These are phyloP conservation scores for Alliaria petiolata DNA, from an alignment of 345 rosid genomes.

Conservation along the genomic window DNA sequence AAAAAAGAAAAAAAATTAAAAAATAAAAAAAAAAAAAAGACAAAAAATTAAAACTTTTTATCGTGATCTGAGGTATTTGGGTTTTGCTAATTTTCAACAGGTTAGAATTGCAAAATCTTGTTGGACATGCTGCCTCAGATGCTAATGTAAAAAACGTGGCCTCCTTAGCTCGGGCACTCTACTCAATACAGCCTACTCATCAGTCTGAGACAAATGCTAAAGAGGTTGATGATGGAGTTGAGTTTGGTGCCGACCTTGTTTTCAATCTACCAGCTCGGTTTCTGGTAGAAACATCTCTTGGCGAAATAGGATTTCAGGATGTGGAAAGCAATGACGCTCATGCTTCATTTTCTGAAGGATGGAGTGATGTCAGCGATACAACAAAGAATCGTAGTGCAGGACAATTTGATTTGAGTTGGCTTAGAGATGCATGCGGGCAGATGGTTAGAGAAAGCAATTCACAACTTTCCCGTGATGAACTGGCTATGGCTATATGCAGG, in stretches of 20 bases:
- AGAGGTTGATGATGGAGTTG: slow-evolving; percentile 42
- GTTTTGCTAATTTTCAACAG: slow-evolving; percentile 38
- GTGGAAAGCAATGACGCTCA: slow-evolving; percentile 38
- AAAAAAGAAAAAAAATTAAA: too few species aligned
- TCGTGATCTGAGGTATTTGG: not conserved
- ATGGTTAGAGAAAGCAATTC: slow-evolving; percentile 66
- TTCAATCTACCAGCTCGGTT: slow-evolving; percentile 79
- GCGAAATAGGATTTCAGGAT: slow-evolving; percentile 42
- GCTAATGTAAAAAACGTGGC: slow-evolving; percentile 50
- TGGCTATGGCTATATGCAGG: slow-evolving; percentile 91
- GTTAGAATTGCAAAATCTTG: slow-evolving; percentile 62
- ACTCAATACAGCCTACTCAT: slow-evolving; percentile 47
- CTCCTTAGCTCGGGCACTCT: slow-evolving; percentile 54
- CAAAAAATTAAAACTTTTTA: too few species aligned
- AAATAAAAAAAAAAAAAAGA: too few species aligned
- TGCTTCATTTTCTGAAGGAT: slow-evolving; percentile 42
- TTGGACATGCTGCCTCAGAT: slow-evolving; percentile 61
- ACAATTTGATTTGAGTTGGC: slow-evolving; percentile 71
- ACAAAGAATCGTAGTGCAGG: slow-evolving; percentile 34
- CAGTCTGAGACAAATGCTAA: slow-evolving; percentile 34
- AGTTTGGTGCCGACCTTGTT: slow-evolving; percentile 77
- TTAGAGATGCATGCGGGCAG: slow-evolving; percentile 71
- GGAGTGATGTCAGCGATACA: slow-evolving; percentile 42
- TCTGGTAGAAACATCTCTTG: slow-evolving; percentile 60
- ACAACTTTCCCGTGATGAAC: slow-evolving; percentile 80